Evolutionary conservation across 2,329 filamentous ascomycete genomes (phyloP), one percentile per base, ranked within the genome.

Genomic region (Talaromyces amestolkiae): DNA sequence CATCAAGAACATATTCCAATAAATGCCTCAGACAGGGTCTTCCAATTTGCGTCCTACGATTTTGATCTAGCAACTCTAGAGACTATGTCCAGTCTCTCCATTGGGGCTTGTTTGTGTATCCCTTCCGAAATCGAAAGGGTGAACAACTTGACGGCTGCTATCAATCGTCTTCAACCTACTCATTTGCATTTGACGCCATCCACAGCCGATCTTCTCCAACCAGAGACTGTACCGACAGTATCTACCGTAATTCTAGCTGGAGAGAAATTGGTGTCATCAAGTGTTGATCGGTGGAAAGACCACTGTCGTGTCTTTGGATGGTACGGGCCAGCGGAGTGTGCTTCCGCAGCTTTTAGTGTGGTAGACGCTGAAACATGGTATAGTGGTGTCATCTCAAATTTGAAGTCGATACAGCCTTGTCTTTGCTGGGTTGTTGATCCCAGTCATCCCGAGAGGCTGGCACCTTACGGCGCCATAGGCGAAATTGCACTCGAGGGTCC

Each of bases 401-500:
- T 54, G 3, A 4, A 3, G 9, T 60, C 54, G 15, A 49, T 17
- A 3, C 58, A 51, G 5, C 33, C 35, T 15, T 51, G 35, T 41
- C 31, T 51, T 17, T 58, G 27, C 17, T 66, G 66, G 66, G 54
- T 68, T 31, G 39, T 19, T 11, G 51, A 66, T 41, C 61, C 45
- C 2, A 19, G 51, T 2, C 49, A 62, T 6, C 39, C 54, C 24
- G 43, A 61, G 8, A 33, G 37, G 27, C 63, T 69, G 2, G 31
- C 71, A 3, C 77, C 79, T 1, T 65, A 79, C 10, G 79, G 79
- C 5, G 75, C 75, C 1, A 70, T 79, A 10, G 80, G 79, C 9
- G 80, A 82, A 64, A 70, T 82, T 0, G 47, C 80, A 2, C 69
- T 82, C 1, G 78, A 81, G 66, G 79, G 80, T 0, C 70, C 73